Evolutionary conservation across 2,329 filamentous ascomycete species (phyloP).

Genomic region (Cucurbitaria berberidis): DNA sequence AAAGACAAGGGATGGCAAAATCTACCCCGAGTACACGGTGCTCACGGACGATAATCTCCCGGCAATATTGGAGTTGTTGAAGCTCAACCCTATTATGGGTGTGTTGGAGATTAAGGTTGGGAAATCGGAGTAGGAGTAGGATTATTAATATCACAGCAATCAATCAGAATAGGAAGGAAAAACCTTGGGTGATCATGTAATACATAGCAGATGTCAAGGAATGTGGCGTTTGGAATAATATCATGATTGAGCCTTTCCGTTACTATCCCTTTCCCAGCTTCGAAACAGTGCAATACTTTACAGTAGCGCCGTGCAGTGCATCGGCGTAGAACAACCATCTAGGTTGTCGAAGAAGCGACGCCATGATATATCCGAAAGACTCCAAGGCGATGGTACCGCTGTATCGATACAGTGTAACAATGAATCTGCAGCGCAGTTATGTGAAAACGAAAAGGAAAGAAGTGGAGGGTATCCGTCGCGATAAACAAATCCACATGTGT

Average conservation of each 20-base stretch:
- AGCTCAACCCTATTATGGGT: slow-evolving; percentile 31
- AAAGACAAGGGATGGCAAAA: slow-evolving; percentile 34
- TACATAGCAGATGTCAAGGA: neutral
- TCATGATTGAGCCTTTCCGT: neutral
- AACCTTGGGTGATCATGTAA: too few relatives aligned
- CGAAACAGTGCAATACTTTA: neutral
- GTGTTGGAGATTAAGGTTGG: slow-evolving; percentile 44
- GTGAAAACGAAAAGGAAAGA: slow-evolving; percentile 11
- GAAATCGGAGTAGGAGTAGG: slow-evolving; percentile 24
- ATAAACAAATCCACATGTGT: slow-evolving; percentile 13
- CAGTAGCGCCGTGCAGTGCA: neutral
- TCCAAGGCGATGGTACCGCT: neutral
- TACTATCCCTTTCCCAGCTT: neutral
- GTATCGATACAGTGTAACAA: too few relatives aligned
- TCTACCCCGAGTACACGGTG: slow-evolving; percentile 45
- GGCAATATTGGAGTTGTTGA: slow-evolving; percentile 39
- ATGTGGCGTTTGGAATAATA: neutral
- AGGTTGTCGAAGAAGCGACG: neutral
- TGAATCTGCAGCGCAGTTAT: neutral
- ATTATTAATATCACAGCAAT: too few relatives aligned
- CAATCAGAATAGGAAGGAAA: too few relatives aligned
- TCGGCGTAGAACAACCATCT: neutral
- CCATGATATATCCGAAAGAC: neutral
- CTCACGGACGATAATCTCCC: slow-evolving; percentile 40
- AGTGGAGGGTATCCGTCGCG: slow-evolving; percentile 42